These are phyloP conservation scores for Heteromeles arbutifolia DNA, from an alignment of 306 rosid species.

Conservation along the genomic window DNA sequence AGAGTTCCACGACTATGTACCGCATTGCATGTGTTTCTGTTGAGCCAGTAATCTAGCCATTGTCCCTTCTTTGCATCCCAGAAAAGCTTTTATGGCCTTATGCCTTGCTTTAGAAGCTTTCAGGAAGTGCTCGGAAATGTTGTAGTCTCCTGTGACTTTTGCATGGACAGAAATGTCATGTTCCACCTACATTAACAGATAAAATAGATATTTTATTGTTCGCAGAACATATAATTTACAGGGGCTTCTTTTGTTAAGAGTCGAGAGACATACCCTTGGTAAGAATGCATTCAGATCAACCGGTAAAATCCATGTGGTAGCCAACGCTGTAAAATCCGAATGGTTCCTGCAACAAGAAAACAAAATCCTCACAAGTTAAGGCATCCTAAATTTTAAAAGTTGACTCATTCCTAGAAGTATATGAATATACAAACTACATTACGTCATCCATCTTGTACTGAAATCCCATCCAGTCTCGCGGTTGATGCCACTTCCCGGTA, in stretches of 20 bases:
- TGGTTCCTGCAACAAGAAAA: slow-evolving; percentile 53
- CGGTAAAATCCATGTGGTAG: slow-evolving; percentile 76
- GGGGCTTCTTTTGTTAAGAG: slow-evolving; percentile 8
- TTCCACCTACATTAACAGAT: slow-evolving; percentile 61
- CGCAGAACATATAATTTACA: background rate
- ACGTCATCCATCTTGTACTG: slow-evolving; percentile 96
- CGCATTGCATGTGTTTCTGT: slow-evolving; percentile 31
- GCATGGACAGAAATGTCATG: slow-evolving; percentile 68
- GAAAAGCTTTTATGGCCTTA: slow-evolving; percentile 58
- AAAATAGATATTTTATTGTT: slow-evolving; percentile 16
- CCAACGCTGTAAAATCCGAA: slow-evolving; percentile 59
- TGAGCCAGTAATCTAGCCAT: slow-evolving; percentile 91
- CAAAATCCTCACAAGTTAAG: background rate
- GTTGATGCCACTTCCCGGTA: slow-evolving; percentile 73
- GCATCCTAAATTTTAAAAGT: background rate
- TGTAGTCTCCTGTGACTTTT: slow-evolving; percentile 51
- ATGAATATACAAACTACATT: background rate
- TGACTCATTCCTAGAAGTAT: background rate
- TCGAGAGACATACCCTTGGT: slow-evolving; percentile 52
- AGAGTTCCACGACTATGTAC: slow-evolving; percentile 1
- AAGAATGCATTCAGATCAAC: slow-evolving; percentile 74
- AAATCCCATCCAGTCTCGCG: slow-evolving; percentile 98
- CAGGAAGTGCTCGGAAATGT: slow-evolving; percentile 34
- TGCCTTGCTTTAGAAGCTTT: slow-evolving; percentile 50
- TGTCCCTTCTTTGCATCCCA: slow-evolving; percentile 66